These are phyloP conservation scores for Porogramme epimiltina DNA, from an alignment of 1,284 basidiomycete genomes.

Conservation along the genomic window DNA sequence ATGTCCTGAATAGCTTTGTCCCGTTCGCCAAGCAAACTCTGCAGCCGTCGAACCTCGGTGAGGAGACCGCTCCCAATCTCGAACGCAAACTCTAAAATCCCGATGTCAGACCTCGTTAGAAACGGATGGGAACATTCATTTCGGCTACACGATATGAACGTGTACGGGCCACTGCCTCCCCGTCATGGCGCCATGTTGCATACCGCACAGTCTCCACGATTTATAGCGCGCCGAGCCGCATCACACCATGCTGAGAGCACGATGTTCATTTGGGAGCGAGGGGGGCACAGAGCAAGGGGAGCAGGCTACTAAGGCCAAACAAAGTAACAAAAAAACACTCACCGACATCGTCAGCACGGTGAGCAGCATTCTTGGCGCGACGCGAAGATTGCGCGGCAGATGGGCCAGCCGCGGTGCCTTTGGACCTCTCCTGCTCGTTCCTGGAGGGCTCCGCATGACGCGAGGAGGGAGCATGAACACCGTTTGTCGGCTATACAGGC, in stretches of 20 bases:
- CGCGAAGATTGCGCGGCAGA: slow-evolving; percentile 74
- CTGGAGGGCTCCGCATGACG: slow-evolving; percentile 40
- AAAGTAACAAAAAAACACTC: slow-evolving; percentile 40
- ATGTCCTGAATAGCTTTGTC: slow-evolving; percentile 88
- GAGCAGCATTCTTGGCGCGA: slow-evolving; percentile 83
- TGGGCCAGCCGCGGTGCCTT: slow-evolving; percentile 41
- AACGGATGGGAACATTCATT: background rate
- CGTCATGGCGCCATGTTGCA: background rate
- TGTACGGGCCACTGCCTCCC: background rate
- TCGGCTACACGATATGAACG: background rate
- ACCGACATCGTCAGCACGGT: slow-evolving; percentile 84
- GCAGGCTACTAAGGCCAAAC: too few relatives aligned
- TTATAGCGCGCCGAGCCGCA: too few relatives aligned
- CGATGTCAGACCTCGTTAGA: too few relatives aligned
- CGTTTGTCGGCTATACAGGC: slow-evolving; percentile 32
- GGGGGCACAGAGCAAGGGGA: too few relatives aligned
- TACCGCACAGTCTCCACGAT: too few relatives aligned
- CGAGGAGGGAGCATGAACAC: slow-evolving; percentile 34
- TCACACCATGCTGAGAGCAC: too few relatives aligned
- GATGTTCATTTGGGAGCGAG: too few relatives aligned
- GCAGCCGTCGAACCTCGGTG: slow-evolving; percentile 86
- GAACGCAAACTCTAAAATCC: slow-evolving; percentile 82
- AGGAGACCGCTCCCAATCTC: slow-evolving; percentile 92
- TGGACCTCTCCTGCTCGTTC: slow-evolving; percentile 45
- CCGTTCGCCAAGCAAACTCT: slow-evolving; percentile 83